Base-by-base conservation (phyloP, 1,139 yeast species). In the Nakaseomyces delphensis region DNA sequence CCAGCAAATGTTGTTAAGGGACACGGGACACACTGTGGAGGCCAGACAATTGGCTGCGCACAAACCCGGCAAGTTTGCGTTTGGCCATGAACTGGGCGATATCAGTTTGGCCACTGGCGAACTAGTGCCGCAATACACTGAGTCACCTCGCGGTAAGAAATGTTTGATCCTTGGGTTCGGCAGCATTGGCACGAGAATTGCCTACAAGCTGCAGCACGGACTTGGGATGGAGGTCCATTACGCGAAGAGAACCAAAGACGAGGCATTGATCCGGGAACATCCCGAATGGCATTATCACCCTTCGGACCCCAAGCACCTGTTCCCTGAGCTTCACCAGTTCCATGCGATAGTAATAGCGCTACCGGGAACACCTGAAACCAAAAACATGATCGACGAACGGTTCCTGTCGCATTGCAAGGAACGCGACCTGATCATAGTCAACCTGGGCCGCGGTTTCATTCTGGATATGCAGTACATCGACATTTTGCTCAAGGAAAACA, bases 81-180 rank as follows among this genome's bases (percentile, higher is more conserved):
- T 68, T 48, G 81, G 79, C 4, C 79, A 77, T 53, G 51, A 49
- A 25, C 37, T 57, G 30, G 44, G 42, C 14, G 80, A 79, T n/a
- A 67, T 60, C 3, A 25, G 21, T 9, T 13, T 16, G 13, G 7
- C 20, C 4, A 9, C 15, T 4, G 37, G 37, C 18, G 15, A n/a
- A 14, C 27, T 5, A 4, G 37, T 33, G 18, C 37, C 37, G 9
- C 36, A 70, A 44, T 41, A 54, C 23, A 63, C 66, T 20, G 63
- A 65, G 45, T 70, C 74, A 13, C 89, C 89, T 5, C 59, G 65
- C 16, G 78, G 77, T 35, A 79, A 76, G 51, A 67, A 68, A 33
- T 85, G 70, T 15, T 78, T 83, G 7, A 72, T 85, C 40, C 73
- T 83, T 3, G 95, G 95, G 0, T 76, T 83, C 56, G 95, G 95